phyloP scores from a whole-genome alignment of 169 alveolate species.

The Ichthyophthirius multifiliis region DNA sequence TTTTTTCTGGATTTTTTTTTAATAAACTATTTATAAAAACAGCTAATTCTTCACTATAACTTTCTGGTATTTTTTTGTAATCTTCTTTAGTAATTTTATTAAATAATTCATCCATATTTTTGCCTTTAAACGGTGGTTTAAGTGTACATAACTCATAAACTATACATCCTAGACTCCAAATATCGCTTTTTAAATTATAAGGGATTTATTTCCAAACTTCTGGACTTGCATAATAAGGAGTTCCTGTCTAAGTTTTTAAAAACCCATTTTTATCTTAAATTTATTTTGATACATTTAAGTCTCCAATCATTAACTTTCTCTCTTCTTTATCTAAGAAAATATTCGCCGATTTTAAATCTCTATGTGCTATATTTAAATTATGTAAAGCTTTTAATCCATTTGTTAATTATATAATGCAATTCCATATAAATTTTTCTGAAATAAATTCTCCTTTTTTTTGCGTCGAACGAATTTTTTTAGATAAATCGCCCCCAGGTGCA shows the following conservation, averaged over 20 bases:
- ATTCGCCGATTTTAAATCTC: constrained; percentile 81
- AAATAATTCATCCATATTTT: constrained; percentile 78
- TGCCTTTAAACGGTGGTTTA: constrained; percentile 82
- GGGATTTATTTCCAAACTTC: constrained; percentile 85
- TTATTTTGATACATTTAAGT: constrained; percentile 74
- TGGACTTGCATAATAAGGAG: constrained; percentile 86
- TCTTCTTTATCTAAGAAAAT: constrained; percentile 64
- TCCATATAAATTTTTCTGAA: constrained; percentile 21
- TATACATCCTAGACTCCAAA: constrained; percentile 87
- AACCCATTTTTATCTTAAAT: constrained; percentile 58
- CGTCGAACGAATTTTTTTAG: constrained; percentile 9
- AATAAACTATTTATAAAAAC: too few species aligned
- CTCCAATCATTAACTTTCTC: constrained; percentile 64
- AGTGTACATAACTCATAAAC: constrained; percentile 74
- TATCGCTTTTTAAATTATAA: constrained; percentile 79
- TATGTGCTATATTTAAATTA: constrained; percentile 40
- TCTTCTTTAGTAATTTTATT: constrained; percentile 66
- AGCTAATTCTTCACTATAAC: too few species aligned
- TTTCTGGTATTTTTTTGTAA: too few species aligned
- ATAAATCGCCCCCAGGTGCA: constrained; percentile 87
- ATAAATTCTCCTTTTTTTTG: not conserved
- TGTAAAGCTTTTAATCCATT: constrained; percentile 30
- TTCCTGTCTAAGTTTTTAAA: constrained; percentile 78
- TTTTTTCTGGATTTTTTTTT: too few species aligned
- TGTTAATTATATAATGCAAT: constrained; percentile 3